Base-by-base conservation (phyloP, 2,329 filamentous ascomycete genomes). In the Trichoderma simmonsii region DNA sequence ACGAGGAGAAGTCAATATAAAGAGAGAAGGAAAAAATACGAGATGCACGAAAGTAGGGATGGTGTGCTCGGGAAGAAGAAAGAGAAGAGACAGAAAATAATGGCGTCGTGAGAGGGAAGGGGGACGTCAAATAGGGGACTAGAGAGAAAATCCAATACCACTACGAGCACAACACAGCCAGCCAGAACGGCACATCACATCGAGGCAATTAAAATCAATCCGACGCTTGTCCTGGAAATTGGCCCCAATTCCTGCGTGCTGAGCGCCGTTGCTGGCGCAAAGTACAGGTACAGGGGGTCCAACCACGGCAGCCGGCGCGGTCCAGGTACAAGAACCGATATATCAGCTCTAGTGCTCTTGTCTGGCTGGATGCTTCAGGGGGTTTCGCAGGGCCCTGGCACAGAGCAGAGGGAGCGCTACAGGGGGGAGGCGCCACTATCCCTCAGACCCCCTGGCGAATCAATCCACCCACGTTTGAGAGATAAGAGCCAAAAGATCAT, bases 401-500 rank as follows among this genome's bases (percentile, higher is more conserved):
- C 61, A 24, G 43, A 54, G 36, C 36, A 59, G 48, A 57, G 56
- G 36, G 28, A 72, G 32, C 59, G 36, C 48, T 71, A 59, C 66
- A 70, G 51, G 71, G 71, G 26, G 56, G 34, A 59, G 65, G 39
- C 39, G 65, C 48, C 54, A 60, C 51, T 56, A 56, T 59, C 65
- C 30, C 59, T 30, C 68, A 65, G 15, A 56, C 74, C 75, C 75
- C 74, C 60, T 78, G 73, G 62, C 79, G 79, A 80, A 80, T 80
- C 79, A 80, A 77, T 72, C 67, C 69, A 71, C 78, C 79, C 79
- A 80, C 79, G 79, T 80, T 77, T 74, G 64, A 78, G 32, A 64
- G 71, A 72, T 72, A 72, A 72, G 71, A 60, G 66, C 63, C 48
- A 70, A 60, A 60, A 72, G 71, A 71, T 72, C 64, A 30, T 63